Percentiles rank a stretch among this genome's conserved stretches.
Conservation (phyloP, 2,329 filamentous ascomycete genomes). For the Bertia moriformis region DNA sequence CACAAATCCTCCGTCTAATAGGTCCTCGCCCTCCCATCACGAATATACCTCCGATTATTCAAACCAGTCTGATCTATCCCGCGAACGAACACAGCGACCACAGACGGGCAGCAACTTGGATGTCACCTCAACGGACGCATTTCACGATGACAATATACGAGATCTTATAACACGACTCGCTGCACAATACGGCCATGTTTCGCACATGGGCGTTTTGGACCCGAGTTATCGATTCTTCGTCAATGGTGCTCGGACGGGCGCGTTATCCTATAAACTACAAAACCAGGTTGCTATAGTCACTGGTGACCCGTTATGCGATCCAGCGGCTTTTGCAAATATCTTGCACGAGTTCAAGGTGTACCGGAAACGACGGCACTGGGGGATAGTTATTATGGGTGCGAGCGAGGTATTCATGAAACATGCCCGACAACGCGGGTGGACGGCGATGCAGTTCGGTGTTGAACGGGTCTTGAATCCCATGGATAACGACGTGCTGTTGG, state of each 20-base stretch:
- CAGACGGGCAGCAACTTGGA: no score
- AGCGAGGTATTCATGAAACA: slow-evolving; percentile 15
- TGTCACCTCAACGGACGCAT: no score
- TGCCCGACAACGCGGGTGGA: slow-evolving; percentile 9
- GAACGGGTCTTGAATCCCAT: slow-evolving; percentile 23
- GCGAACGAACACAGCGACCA: no score
- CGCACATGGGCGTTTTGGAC: slow-evolving; percentile 26
- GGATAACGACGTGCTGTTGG: slow-evolving; percentile 19
- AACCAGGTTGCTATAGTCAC: slow-evolving; percentile 19
- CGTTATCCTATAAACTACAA: slow-evolving; percentile 20
- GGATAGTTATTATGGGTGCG: slow-evolving; percentile 19
- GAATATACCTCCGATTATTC: no score
- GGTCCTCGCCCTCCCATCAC: no score
- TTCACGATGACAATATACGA: no score
- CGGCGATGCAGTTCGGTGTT: slow-evolving; percentile 18
- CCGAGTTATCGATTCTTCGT: slow-evolving; percentile 22
- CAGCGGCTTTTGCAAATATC: slow-evolving; percentile 8
- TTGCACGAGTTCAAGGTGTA: slow-evolving; percentile 18
- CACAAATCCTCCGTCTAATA: no score
- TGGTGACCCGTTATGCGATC: slow-evolving; percentile 20
- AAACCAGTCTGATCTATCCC: no score
- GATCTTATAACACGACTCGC: slow-evolving; percentile 14
- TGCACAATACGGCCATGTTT: slow-evolving; percentile 17
- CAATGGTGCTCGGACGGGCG: slow-evolving; percentile 15
- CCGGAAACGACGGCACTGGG: slow-evolving; percentile 12